Evolutionary conservation across 176 grass and related monocot species (phyloP), one percentile per base, ranked within the genome.

Genomic region (Saccharum officinarum): DNA sequence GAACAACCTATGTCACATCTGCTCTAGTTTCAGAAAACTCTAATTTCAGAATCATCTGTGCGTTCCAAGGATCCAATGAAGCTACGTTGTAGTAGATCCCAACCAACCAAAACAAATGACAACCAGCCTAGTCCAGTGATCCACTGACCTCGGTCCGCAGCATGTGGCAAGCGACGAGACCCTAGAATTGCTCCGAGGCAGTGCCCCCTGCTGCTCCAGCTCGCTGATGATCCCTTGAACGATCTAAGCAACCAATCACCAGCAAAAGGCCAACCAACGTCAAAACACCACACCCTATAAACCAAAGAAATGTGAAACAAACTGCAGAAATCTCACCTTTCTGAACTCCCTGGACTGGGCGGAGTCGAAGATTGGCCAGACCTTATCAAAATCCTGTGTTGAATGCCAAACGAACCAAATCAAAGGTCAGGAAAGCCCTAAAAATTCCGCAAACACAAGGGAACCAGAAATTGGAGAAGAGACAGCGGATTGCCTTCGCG

Each of bases 141-240:
- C 28, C 25, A 86, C 87, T 97, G 42, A 97, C 97, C 97, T 99
- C 4, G 94, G 92, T 8, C 97, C 97, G 0, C 97, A 99, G 81
- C 97, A 99, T 37, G 97, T 99, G 10, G 97, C 97, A 6, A 99
- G 88, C 2, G 97, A 99, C 5, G 97, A 99, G 87, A 99, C 97
- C 87, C 97, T 92, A 85, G 97, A 99, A 86, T 94, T 99, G 88
- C 97, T 99, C 90, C 97, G 81, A 4, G 97, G 97, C 75, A 99
- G 80, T 16, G 87, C 90, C 23, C 97, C 97, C 82, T 97, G 97
- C 80, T 93, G 91, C 82, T 99, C 97, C 72, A 99, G 94, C 86
- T 99, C 97, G 47, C 97, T 99, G 73, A 99, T 99, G 64, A 99
- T 99, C 49, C 92, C 94, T 99, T 99, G 97, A 44, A 99, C 97